phyloP scores from a whole-genome alignment of 495 filamentous ascomycete species.

The Penicillium canariense region DNA sequence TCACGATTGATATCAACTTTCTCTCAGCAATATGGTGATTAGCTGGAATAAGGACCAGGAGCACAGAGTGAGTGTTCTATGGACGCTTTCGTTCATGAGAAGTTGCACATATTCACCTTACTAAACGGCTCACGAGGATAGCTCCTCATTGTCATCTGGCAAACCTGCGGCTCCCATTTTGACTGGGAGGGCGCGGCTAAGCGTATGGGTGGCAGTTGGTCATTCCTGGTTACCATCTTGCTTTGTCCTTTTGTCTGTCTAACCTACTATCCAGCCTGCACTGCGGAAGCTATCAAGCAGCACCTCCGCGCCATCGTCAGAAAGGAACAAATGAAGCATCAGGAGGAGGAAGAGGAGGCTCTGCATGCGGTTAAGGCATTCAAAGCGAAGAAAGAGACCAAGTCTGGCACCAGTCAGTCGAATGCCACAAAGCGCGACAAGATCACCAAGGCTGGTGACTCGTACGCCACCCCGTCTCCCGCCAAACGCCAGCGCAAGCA shows the following conservation, averaged over 20 bases:
- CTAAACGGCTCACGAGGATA: background rate
- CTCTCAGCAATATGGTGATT: too few relatives aligned
- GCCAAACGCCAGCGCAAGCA: too few relatives aligned
- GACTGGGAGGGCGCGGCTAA: background rate
- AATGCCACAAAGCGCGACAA: too few relatives aligned
- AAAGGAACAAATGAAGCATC: background rate
- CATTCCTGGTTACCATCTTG: background rate
- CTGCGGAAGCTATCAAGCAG: conserved; percentile 1
- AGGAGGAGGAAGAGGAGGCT: background rate
- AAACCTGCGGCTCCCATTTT: background rate
- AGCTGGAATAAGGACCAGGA: too few relatives aligned
- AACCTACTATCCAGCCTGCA: background rate
- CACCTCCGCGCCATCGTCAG: background rate
- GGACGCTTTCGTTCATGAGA: too few relatives aligned
- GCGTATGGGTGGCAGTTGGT: background rate
- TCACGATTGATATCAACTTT: too few relatives aligned
- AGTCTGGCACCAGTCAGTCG: too few relatives aligned
- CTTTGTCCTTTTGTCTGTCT: background rate
- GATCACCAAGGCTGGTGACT: too few relatives aligned
- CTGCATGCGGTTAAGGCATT: background rate
- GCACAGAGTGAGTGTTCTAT: too few relatives aligned
- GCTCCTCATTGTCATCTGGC: conserved; percentile 3
- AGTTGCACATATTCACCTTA: too few relatives aligned
- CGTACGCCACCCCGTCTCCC: too few relatives aligned
- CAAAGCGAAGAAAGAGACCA: background rate